Evolutionary conservation across 139 green algal genomes (phyloP).

Genomic region (Deuterostichococcus epilithicus): DNA sequence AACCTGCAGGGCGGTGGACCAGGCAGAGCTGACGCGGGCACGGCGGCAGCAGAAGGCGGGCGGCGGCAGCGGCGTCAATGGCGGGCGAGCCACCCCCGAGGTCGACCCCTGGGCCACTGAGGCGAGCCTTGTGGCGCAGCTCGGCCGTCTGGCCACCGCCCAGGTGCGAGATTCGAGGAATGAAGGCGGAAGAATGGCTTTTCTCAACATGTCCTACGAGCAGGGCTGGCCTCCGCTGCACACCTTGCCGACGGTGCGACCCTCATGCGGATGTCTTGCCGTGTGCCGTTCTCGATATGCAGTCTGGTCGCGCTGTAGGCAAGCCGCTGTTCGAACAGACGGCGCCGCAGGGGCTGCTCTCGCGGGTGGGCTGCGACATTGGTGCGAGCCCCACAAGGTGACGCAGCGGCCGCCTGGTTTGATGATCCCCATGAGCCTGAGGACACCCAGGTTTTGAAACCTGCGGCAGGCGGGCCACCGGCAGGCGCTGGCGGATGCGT

Average conservation of each 20-base stretch:
- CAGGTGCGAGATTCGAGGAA: background rate
- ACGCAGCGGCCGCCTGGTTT: too few species aligned
- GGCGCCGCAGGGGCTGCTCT: too few species aligned
- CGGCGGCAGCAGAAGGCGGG: conserved; percentile 8
- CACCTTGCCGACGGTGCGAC: too few species aligned
- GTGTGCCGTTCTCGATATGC: too few species aligned
- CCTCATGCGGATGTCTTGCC: too few species aligned
- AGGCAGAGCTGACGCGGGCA: conserved; percentile 3
- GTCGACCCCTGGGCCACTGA: conserved; percentile 62
- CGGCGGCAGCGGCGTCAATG: background rate
- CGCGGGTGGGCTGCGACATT: too few species aligned
- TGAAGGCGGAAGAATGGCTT: background rate
- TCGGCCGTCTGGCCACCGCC: background rate
- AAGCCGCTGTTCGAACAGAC: too few species aligned
- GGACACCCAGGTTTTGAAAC: too few species aligned
- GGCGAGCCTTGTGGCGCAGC: conserved; percentile 21
- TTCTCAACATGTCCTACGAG: background rate
- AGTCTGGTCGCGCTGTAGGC: too few species aligned
- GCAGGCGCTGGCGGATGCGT: conserved; percentile 45
- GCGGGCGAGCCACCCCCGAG: conserved; percentile 18
- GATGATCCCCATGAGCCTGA: too few species aligned
- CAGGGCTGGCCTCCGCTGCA: too few species aligned
- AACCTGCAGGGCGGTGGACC: conserved; percentile 19
- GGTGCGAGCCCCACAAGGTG: too few species aligned
- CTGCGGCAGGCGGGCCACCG: conserved; percentile 12